Evolutionary conservation across 2,329 filamentous ascomycete genomes (phyloP).

Genomic region (Aspergillus oerlinghausenensis): DNA sequence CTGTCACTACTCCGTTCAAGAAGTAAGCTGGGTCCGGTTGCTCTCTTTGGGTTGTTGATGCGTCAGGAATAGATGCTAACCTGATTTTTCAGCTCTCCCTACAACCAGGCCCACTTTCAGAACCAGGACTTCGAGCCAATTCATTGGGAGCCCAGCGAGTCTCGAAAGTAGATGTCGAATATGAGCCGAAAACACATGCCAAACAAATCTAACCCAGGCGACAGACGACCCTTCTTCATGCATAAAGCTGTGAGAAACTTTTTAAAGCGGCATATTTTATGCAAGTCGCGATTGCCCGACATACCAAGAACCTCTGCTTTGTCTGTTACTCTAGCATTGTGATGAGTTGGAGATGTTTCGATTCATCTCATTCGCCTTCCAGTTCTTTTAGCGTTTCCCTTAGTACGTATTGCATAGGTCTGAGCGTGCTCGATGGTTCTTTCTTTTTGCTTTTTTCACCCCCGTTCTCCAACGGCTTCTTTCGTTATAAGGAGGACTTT

Average conservation of each 20-base stretch:
- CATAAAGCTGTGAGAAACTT: background rate
- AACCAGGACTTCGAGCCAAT: slow-evolving; percentile 44
- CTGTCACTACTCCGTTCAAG: slow-evolving; percentile 38
- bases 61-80: slow-evolving; percentile 1
- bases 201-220: background rate
- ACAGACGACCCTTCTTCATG: background rate
- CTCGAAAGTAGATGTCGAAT: slow-evolving; percentile 20
- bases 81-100: slow-evolving; percentile 32
- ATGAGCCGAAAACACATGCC: background rate
- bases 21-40: slow-evolving; percentile 28
- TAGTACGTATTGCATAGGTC: slow-evolving; percentile 16
- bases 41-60: background rate
- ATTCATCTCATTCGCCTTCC: slow-evolving; percentile 4
- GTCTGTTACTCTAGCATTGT: background rate
- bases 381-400: slow-evolving; percentile 13
- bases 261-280: background rate
- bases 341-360: background rate
- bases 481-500: slow-evolving; percentile 2
- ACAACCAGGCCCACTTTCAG: slow-evolving; percentile 45
- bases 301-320: background rate
- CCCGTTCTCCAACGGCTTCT: background rate
- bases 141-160: slow-evolving; percentile 41
- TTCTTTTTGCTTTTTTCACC: background rate
- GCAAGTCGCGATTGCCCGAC: background rate
- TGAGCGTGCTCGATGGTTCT: slow-evolving; percentile 11